Conservation (phyloP, 2,329 filamentous ascomycete genomes). For the Beauveria bassiana region DNA sequence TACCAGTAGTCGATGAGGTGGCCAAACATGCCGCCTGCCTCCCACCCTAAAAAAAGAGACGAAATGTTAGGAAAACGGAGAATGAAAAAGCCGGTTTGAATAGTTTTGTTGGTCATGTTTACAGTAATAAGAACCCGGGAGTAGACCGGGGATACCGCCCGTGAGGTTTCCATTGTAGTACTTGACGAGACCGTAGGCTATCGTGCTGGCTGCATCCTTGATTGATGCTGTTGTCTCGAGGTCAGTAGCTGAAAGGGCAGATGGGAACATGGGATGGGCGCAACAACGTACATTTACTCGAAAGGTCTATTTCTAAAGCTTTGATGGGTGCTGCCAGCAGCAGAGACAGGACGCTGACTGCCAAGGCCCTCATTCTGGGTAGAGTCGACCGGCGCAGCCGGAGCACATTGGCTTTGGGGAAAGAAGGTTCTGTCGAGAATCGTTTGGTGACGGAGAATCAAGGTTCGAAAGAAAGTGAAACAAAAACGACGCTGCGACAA, state of each 20-base stretch:
- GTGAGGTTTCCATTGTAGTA: constrained; percentile 52
- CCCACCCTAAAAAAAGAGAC: constrained; percentile 39
- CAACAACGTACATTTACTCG: neutral
- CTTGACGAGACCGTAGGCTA: constrained; percentile 40
- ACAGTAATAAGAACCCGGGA: constrained; percentile 59
- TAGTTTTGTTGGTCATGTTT: constrained; percentile 22
- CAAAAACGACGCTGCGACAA: neutral
- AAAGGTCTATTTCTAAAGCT: neutral
- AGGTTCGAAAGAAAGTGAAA: neutral
- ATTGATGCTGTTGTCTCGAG: constrained; percentile 34
- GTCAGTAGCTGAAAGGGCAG: neutral
- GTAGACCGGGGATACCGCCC: constrained; percentile 49
- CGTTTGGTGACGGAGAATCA: neutral
- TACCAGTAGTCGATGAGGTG: constrained; percentile 59
- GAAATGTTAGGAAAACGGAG: constrained; percentile 15
- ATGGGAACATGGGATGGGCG: too few species aligned
- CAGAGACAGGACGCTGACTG: neutral
- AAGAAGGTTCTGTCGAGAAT: neutral
- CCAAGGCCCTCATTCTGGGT: neutral
- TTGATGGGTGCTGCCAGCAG: neutral
- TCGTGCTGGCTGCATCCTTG: constrained; percentile 38
- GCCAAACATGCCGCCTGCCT: constrained; percentile 57
- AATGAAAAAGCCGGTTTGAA: neutral
- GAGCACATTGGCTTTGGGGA: neutral
- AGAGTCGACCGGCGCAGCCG: neutral